Conservation (phyloP, 345 rosid species). For the Mallotus nudiflorus region DNA sequence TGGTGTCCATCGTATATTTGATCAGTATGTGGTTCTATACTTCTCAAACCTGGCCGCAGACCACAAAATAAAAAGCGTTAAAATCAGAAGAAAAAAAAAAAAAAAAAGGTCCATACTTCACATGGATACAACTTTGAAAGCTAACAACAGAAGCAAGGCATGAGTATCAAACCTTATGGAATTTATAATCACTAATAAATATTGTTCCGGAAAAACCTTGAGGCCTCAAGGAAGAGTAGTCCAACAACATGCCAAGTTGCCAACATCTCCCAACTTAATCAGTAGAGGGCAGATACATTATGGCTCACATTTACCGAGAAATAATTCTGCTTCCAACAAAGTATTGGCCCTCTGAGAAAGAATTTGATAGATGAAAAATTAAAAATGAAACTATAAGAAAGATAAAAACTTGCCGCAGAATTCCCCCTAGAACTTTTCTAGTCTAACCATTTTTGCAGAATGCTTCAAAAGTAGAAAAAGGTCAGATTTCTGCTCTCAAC, state of each 20-base stretch:
- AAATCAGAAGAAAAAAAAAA: neutral
- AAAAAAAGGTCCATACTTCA: neutral
- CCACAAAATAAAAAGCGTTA: neutral
- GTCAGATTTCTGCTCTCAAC: neutral
- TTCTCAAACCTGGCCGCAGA: neutral
- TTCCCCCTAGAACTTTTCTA: neutral
- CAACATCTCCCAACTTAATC: neutral
- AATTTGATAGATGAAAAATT: neutral
- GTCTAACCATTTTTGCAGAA: neutral
- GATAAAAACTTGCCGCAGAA: neutral
- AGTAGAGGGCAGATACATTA: neutral
- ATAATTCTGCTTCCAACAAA: constrained; percentile 2
- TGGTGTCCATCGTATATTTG: neutral
- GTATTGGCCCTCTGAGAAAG: neutral
- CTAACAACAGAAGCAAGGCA: neutral
- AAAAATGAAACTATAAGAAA: neutral
- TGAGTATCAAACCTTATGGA: neutral
- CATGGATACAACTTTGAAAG: neutral
- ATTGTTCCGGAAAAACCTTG: neutral
- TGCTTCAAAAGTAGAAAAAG: no score
- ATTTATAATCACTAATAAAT: neutral
- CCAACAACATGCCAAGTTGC: neutral
- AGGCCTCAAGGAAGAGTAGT: neutral
- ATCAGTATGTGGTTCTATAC: neutral
- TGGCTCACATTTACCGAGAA: neutral